These are phyloP conservation scores for Fusarium sp. DNA, from an alignment of 2,329 filamentous ascomycete species.

Conservation along the genomic window DNA sequence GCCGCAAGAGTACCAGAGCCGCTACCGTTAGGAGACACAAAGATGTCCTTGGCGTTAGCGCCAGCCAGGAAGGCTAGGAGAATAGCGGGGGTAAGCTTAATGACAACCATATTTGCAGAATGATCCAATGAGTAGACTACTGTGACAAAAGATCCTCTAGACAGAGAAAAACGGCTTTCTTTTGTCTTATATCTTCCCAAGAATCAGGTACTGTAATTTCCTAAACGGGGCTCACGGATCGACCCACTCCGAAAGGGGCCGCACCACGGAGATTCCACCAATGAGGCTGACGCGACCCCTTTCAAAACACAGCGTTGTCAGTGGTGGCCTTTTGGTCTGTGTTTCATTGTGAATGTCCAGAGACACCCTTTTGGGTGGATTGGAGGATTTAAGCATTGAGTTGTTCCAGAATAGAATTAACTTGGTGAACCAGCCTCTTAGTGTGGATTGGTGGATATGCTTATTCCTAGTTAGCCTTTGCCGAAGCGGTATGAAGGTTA, in stretches of 20 bases:
- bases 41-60: constrained; percentile 56
- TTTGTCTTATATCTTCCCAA: neutral
- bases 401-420: neutral
- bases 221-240: constrained; percentile 20
- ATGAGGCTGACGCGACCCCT: neutral
- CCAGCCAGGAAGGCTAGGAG: constrained; percentile 28
- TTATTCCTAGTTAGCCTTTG: too few species aligned
- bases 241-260: constrained; percentile 21
- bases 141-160: neutral
- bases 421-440: neutral
- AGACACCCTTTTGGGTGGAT: neutral
- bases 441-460: neutral
- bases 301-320: constrained; percentile 1
- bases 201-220: neutral
- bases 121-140: constrained; percentile 2
- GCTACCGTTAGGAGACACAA: constrained; percentile 61
- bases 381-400: constrained; percentile 7
- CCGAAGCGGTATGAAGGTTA: neutral
- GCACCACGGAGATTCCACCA: constrained; percentile 34
- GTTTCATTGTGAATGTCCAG: constrained; percentile 12
- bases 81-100: constrained; percentile 33
- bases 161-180: neutral
- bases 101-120: constrained; percentile 21
- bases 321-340: constrained; percentile 7
- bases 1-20: constrained; percentile 58